phyloP scores from a whole-genome alignment of 352 stramenopile genomes.

The Thalassiosira sp. region DNA sequence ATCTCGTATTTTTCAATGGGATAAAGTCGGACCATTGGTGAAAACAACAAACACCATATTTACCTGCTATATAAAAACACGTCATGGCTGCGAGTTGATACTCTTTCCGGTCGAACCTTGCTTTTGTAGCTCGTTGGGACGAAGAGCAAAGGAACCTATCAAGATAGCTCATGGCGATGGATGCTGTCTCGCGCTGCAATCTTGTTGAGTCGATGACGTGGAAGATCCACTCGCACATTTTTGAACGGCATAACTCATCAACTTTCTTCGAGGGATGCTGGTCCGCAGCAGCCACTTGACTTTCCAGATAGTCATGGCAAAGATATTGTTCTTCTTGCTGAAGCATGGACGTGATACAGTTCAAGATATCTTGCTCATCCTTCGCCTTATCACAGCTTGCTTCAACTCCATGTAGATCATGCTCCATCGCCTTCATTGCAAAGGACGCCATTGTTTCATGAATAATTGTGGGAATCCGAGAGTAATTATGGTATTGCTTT shows the following conservation, averaged over 20 bases:
- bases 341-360: slow-evolving; percentile 27
- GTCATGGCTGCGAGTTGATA: slow-evolving; percentile 42
- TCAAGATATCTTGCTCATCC: slow-evolving; percentile 19
- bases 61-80: slow-evolving; percentile 32
- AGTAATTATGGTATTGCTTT: too few species aligned
- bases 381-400: background rate
- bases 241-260: slow-evolving; percentile 29
- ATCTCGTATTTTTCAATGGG: too few species aligned
- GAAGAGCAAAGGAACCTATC: slow-evolving; percentile 65
- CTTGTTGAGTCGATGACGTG: slow-evolving; percentile 73
- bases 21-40: too few species aligned
- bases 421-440: background rate
- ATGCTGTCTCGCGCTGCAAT: slow-evolving; percentile 69
- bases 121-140: slow-evolving; percentile 10
- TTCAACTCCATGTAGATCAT: background rate
- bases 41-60: too few species aligned
- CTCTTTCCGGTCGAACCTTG: slow-evolving; percentile 25
- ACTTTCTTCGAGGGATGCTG: background rate
- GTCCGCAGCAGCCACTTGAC: background rate
- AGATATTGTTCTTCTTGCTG: slow-evolving; percentile 32
- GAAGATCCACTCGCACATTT: slow-evolving; percentile 44
- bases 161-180: slow-evolving; percentile 71
- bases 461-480: background rate
- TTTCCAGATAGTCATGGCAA: slow-evolving; percentile 32
- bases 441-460: background rate